Base-by-base conservation (phyloP, 495 filamentous ascomycete genomes). In the Tricharina praecox region DNA sequence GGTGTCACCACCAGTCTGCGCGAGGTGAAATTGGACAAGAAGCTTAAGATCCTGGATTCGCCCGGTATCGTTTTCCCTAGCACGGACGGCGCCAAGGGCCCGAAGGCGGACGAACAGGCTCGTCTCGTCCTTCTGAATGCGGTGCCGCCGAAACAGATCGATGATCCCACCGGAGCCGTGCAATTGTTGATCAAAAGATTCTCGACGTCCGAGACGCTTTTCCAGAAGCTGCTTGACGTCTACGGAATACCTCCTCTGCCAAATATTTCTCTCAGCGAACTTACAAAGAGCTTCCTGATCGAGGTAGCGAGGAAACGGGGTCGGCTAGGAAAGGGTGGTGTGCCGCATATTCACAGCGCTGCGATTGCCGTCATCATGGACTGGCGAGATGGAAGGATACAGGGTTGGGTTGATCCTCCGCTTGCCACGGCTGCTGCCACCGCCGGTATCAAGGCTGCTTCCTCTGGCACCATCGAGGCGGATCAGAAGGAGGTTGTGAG, bases 291-390 rank as follows among this genome's bases (percentile, higher is more conserved):
- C 59, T 96, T 96, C 68, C 63, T 97, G 24, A 73, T 95, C 45
- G 86, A 96, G 61, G 87, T 97, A 2, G 90, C 90, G 13, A 70
- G 90, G 59, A 93, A 93, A 67, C 72, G 92, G 32, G 90, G 90
- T 11, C 68, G 90, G 47, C 69, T 97, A 3, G 86, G 92, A 21
- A 84, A 85, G 53, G 82, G 85, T 3, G 90, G 90, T 26, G 70
- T 96, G 26, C 90, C 90, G 33, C 96, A 97, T 63, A 61, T 94
- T 36, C 67, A 76, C 49, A 76, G 81, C 45, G 90, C 92, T 4
- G 90, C 87, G 25, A 88, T 85, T 72, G 80, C 82, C 1, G 88
- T 97, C 16, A 76, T 97, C 49, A 87, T 76, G 37, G 90, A 97
- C 68, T 93, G 90, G 87, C 70, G 92, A 41, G 90, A 95, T 63